phyloP scores from a whole-genome alignment of 176 grass and related monocot species.

The Hordeum marinum region DNA sequence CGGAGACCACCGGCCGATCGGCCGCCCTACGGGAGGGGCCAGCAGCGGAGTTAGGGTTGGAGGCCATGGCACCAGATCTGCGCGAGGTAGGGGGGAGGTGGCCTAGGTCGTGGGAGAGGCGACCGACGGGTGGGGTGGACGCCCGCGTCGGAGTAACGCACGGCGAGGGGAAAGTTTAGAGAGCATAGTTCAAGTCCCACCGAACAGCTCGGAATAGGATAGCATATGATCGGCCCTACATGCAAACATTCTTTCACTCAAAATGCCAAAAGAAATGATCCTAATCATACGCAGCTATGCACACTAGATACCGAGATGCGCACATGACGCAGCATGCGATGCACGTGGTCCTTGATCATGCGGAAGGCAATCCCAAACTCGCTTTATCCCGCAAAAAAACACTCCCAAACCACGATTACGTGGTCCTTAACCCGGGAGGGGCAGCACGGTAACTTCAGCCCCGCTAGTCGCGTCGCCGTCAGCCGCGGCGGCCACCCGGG shows the following conservation, averaged over 20 bases:
- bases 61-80: no score
- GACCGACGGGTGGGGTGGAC: no score
- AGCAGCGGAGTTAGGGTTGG: no score
- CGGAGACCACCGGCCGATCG: no score
- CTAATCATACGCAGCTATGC: neutral
- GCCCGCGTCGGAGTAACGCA: no score
- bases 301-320: neutral
- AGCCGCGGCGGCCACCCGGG: neutral
- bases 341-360: slow-evolving; percentile 21
- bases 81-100: no score
- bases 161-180: no score
- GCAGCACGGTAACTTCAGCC: neutral
- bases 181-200: no score
- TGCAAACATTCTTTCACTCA: neutral
- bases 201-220: neutral
- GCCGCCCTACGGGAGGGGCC: no score
- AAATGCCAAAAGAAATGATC: neutral
- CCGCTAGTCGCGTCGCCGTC: slow-evolving; percentile 22
- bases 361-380: neutral
- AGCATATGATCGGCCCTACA: neutral
- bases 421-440: slow-evolving; percentile 8
- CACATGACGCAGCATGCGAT: neutral
- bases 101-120: no score
- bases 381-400: neutral
- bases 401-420: neutral